phyloP scores from a whole-genome alignment of 2,329 filamentous ascomycete species.

The Penicillium vulpinum region DNA sequence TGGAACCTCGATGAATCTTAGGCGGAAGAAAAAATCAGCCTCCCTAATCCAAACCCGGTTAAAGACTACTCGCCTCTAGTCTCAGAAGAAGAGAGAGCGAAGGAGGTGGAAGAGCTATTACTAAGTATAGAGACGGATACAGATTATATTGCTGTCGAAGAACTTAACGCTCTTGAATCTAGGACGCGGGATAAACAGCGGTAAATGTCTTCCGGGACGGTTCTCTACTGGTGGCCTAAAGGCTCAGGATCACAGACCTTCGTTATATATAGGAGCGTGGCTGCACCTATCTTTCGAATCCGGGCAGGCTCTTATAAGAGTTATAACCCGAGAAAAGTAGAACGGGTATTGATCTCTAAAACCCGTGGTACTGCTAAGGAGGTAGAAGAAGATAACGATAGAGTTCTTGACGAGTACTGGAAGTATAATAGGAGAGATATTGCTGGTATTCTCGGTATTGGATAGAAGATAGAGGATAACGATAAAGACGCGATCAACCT shows the following conservation, averaged over 20 bases:
- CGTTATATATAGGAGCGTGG: constrained; percentile 14
- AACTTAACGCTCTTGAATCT: too few relatives aligned
- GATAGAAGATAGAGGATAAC: constrained; percentile 23
- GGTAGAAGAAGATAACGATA: background rate
- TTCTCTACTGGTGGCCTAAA: constrained; percentile 21
- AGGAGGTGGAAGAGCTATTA: too few relatives aligned
- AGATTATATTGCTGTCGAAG: too few relatives aligned
- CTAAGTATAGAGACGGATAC: too few relatives aligned
- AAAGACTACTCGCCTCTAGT: too few relatives aligned
- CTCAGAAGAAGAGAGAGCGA: too few relatives aligned
- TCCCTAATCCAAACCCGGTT: too few relatives aligned
- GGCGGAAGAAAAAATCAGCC: too few relatives aligned
- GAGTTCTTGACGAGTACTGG: constrained; percentile 5
- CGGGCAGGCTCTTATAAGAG: constrained; percentile 15
- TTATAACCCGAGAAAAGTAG: constrained; percentile 8
- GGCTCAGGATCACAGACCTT: constrained; percentile 20
- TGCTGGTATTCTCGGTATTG: constrained; percentile 16
- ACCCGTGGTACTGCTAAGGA: constrained; percentile 10
- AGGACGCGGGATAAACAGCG: too few relatives aligned
- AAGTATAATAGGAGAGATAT: constrained; percentile 14
- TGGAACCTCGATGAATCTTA: too few relatives aligned
- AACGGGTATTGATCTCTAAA: constrained; percentile 6
- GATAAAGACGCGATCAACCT: constrained; percentile 12
- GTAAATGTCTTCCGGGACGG: background rate
- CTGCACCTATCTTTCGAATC: constrained; percentile 16